Evolutionary conservation across 139 green algal genomes (phyloP).

Genomic region (Bryopsis sp.): DNA sequence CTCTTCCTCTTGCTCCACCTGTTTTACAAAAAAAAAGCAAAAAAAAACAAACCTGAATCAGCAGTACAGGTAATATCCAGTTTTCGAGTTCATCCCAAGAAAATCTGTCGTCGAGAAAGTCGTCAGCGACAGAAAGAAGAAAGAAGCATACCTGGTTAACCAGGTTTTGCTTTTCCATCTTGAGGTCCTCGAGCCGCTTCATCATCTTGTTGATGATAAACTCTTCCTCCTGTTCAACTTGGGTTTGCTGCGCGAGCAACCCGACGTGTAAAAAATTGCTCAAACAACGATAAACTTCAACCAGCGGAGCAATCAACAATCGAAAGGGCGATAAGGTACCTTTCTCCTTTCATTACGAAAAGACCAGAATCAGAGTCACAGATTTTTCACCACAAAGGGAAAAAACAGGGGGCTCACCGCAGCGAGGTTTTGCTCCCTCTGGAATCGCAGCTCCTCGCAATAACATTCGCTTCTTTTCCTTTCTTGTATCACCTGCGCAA

Average conservation of each 20-base stretch:
- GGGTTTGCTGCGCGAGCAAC: constrained; percentile 30
- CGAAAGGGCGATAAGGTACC: background rate
- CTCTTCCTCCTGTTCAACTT: constrained; percentile 71
- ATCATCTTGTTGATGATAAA: constrained; percentile 71
- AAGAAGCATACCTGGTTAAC: constrained; percentile 40
- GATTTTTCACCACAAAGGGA: background rate
- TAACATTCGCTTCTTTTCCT: constrained; percentile 15
- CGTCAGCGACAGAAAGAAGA: too few species aligned
- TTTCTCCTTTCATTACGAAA: background rate
- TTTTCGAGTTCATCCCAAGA: background rate
- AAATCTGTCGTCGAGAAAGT: background rate
- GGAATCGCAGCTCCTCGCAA: constrained; percentile 33
- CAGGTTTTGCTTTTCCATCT: constrained; percentile 58
- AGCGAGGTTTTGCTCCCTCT: constrained; percentile 44
- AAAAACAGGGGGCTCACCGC: constrained; percentile 23
- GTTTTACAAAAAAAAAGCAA: too few species aligned
- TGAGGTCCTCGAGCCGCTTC: constrained; percentile 66
- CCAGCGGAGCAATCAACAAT: background rate
- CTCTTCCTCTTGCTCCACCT: constrained; percentile 71
- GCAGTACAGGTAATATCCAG: too few species aligned
- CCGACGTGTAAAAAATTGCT: background rate
- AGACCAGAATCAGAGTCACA: background rate
- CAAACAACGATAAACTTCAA: background rate
- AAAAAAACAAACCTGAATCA: too few species aligned
- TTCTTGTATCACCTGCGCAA: constrained; percentile 22